A percentile compares a stretch with the other conserved stretches of the same genome.
Evolutionary conservation across 2,329 filamentous ascomycete species (phyloP).

Genomic region (Aspergillus texensis): DNA sequence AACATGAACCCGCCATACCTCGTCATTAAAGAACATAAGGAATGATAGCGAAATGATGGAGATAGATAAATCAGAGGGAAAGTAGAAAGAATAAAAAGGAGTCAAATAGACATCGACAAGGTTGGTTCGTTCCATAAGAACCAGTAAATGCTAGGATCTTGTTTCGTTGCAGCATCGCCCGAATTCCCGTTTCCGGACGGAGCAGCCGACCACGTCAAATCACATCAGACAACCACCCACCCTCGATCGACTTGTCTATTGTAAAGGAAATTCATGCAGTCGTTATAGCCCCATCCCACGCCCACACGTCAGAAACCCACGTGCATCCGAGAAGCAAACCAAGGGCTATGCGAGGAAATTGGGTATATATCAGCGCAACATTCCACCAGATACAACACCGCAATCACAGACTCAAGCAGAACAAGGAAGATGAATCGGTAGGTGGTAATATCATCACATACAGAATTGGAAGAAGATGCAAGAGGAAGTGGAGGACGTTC

Average conservation of each 20-base stretch:
- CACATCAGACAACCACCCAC: background rate
- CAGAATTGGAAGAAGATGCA: constrained; percentile 4
- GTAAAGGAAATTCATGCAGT: constrained; percentile 30
- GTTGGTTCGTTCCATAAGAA: background rate
- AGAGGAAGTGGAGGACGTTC: constrained; percentile 5
- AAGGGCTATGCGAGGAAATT: constrained; percentile 28
- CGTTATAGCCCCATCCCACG: constrained; percentile 26
- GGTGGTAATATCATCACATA: constrained; percentile 8
- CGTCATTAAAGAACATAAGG: background rate
- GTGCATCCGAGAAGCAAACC: constrained; percentile 24
- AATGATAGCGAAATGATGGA: background rate
- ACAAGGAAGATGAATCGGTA: constrained; percentile 9
- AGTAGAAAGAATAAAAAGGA: background rate
- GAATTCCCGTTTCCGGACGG: background rate
- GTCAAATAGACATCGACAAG: background rate
- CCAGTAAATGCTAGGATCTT: background rate
- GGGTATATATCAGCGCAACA: constrained; percentile 31
- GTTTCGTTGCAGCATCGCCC: background rate
- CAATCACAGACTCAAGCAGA: constrained; percentile 15
- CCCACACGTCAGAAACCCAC: constrained; percentile 22
- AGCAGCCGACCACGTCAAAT: background rate
- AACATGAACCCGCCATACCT: background rate
- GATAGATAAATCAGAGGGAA: background rate
- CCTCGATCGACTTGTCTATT: constrained; percentile 22
- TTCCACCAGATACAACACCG: constrained; percentile 22